These are phyloP conservation scores for Pseudogymnoascus sp. DNA, from an alignment of 2,329 filamentous ascomycete species.

Conservation along the genomic window DNA sequence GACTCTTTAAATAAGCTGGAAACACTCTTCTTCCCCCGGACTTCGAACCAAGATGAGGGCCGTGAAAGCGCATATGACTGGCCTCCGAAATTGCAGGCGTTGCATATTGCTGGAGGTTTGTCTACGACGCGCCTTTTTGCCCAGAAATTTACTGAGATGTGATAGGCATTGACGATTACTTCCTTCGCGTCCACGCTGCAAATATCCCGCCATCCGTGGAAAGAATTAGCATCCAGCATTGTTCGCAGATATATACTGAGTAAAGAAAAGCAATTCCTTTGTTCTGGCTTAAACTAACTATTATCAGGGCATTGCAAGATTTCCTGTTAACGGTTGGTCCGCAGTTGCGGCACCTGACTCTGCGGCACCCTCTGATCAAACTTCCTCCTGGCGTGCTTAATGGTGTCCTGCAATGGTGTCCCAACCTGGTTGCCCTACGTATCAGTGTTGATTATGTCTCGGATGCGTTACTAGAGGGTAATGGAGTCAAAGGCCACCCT, in stretches of 20 bases:
- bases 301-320: slow-evolving; percentile 15
- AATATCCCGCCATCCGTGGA: slow-evolving; percentile 20
- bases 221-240: slow-evolving; percentile 28
- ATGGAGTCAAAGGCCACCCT: slow-evolving; percentile 18
- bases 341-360: slow-evolving; percentile 25
- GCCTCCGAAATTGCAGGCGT: slow-evolving; percentile 26
- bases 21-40: slow-evolving; percentile 28
- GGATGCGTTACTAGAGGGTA: slow-evolving; percentile 19
- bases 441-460: slow-evolving; percentile 29
- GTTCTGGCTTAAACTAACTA: not conserved
- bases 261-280: not conserved
- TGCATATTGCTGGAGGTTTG: slow-evolving; percentile 27
- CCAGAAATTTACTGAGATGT: not conserved
- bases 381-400: slow-evolving; percentile 22
- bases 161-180: slow-evolving; percentile 23
- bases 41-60: slow-evolving; percentile 20
- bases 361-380: slow-evolving; percentile 28
- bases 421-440: slow-evolving; percentile 22
- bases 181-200: slow-evolving; percentile 21
- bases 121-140: not conserved
- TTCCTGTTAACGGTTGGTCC: slow-evolving; percentile 21
- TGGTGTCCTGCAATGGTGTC: slow-evolving; percentile 21
- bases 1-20: slow-evolving; percentile 24
- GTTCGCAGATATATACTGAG: slow-evolving; percentile 21
- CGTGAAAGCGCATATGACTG: slow-evolving; percentile 20